Base-by-base conservation (phyloP, 805 yeast species). In the Zygosaccharomyces gambellarensis region DNA sequence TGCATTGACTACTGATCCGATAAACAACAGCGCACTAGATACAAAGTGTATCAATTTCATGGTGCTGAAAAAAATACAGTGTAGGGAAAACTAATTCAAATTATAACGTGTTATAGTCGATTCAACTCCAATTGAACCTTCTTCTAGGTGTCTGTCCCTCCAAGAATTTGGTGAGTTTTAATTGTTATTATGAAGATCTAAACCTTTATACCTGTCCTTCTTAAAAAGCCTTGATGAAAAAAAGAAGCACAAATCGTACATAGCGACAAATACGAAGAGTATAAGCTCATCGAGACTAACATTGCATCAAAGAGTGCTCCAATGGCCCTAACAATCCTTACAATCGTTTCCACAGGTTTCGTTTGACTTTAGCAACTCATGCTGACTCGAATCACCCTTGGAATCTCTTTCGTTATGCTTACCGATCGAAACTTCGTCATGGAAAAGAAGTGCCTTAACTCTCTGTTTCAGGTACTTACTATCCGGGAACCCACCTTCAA, bases 401-500 rank as follows among this genome's bases (percentile, higher is more conserved):
- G 38, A 5, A 50, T 39, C 48, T 44, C 58, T 59, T 58, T 47
- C 59, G 31, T 53, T 53, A 46, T 61, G 65, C 5, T 57, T 52
- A 11, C 65, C 65, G 11, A 61, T 49, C 5, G 51, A 31, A 14
- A 54, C 51, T 11, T 43, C 39, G 46, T 57, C 55, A 7, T 57
- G 50, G 42, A 61, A 58, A 21, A 61, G 29, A 11, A 51, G 68
- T 59, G 53, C 82, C 79, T 52, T 94, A 68, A 89, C 79, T 45
- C 77, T 71, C 51, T 82, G 82, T 66, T 90, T 89, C 54, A 90
- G 68, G 12, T 80, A 76, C 62, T 89, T 90, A 14, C 92, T 80
- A 63, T 90, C 96, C 0, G 97, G 97, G 64, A 89, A 89, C 30
- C 96, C 96, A 31, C 80, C 87, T 45, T 79, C 69, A 11, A 52